A percentile compares a stretch with the other conserved stretches of the same genome.
These are phyloP conservation scores for Pseudophaeomoniella oleicola DNA, from an alignment of 2,329 filamentous ascomycete species.

Conservation along the genomic window DNA sequence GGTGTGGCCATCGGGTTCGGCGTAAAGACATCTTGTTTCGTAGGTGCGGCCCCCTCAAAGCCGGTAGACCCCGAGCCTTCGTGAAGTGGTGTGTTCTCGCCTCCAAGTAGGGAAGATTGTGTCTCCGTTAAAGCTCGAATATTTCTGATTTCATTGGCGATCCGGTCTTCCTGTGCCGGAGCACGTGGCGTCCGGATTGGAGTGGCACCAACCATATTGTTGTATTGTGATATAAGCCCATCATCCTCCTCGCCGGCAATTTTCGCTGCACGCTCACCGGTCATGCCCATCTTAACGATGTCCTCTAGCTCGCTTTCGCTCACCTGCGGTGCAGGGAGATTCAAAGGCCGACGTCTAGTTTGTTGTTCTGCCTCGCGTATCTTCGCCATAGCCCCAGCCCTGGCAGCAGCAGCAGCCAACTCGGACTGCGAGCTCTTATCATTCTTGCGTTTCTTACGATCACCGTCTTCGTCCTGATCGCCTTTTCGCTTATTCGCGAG, in stretches of 20 bases:
- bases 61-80: constrained; percentile 73
- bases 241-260: constrained; percentile 70
- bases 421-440: constrained; percentile 70
- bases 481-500: constrained; percentile 86
- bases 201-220: constrained; percentile 61
- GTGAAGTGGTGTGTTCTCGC: constrained; percentile 80
- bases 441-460: constrained; percentile 71
- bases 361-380: constrained; percentile 93
- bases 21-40: constrained; percentile 69
- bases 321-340: constrained; percentile 78
- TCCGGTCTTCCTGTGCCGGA: constrained; percentile 82
- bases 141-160: constrained; percentile 92
- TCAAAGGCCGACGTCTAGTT: constrained; percentile 76
- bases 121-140: constrained; percentile 85
- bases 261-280: constrained; percentile 69
- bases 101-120: constrained; percentile 81
- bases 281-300: constrained; percentile 97
- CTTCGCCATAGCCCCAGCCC: constrained; percentile 87
- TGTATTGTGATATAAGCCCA: constrained; percentile 77
- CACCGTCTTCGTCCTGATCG: constrained; percentile 68
- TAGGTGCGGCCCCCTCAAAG: constrained; percentile 71
- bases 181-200: constrained; percentile 88
- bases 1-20: constrained; percentile 94
- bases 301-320: constrained; percentile 87
- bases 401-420: constrained; percentile 73